A percentile compares a stretch with the other conserved stretches of the same genome.
Conservation (phyloP, 1,284 basidiomycete species). For the Wallemia hederae region DNA sequence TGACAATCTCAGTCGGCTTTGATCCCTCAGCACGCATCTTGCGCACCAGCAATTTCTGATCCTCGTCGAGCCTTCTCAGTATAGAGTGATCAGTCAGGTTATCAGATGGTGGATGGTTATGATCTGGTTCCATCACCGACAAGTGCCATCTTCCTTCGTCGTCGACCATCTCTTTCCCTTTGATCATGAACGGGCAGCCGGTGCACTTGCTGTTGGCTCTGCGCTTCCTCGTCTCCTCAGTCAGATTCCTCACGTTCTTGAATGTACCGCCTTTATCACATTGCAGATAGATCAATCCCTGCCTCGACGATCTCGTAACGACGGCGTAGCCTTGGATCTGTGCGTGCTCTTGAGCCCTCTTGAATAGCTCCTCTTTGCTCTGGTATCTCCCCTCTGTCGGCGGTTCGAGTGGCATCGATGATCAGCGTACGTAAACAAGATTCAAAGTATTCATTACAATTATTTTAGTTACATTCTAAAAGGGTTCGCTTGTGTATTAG, state of each 20-base stretch:
- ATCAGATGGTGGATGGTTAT: background rate
- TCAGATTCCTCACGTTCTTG: background rate
- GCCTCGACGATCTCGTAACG: background rate
- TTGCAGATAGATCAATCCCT: background rate
- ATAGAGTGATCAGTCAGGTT: background rate
- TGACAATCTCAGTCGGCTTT: background rate
- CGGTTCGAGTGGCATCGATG: background rate
- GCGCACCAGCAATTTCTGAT: background rate
- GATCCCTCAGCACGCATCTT: background rate
- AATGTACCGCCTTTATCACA: background rate
- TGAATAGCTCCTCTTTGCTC: background rate
- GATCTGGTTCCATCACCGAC: background rate
- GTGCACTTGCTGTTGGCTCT: background rate
- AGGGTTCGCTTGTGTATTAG: background rate
- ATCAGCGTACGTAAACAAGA: background rate
- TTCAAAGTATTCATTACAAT: no score
- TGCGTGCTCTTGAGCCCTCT: background rate
- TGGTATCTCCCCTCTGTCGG: background rate
- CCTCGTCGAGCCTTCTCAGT: background rate
- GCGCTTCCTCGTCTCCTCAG: background rate
- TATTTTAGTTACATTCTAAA: background rate
- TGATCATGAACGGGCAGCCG: background rate
- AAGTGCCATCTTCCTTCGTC: background rate
- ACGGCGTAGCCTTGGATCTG: background rate
- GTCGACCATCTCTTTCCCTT: background rate